phyloP scores from a whole-genome alignment of 2,329 filamentous ascomycete genomes.

The Aspergillus sp. region DNA sequence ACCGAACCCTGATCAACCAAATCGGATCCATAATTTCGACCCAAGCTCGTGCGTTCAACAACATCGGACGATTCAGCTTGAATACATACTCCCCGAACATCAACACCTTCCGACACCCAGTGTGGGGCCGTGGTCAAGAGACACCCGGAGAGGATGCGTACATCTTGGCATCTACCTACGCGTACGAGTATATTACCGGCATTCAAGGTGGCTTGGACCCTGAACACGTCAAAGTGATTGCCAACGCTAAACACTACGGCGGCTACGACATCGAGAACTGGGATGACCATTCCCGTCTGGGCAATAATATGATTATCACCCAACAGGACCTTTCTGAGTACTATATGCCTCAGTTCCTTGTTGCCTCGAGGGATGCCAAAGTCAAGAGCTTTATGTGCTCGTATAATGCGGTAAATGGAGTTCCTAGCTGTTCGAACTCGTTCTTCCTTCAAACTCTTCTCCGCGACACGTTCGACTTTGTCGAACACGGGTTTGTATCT shows the following conservation, averaged over 20 bases:
- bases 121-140: constrained; percentile 57
- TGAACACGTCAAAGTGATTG: constrained; percentile 37
- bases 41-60: constrained; percentile 60
- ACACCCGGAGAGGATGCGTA: constrained; percentile 54
- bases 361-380: constrained; percentile 53
- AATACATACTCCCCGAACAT: constrained; percentile 54
- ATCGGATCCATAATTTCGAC: constrained; percentile 50
- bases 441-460: constrained; percentile 59
- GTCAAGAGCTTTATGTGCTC: constrained; percentile 57
- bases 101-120: constrained; percentile 57
- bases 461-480: constrained; percentile 60
- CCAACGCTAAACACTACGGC: constrained; percentile 55
- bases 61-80: constrained; percentile 43
- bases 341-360: constrained; percentile 60
- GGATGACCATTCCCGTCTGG: constrained; percentile 37
- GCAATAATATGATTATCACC: constrained; percentile 50
- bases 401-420: constrained; percentile 60
- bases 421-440: constrained; percentile 56
- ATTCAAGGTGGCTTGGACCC: constrained; percentile 44
- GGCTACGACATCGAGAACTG: constrained; percentile 52
- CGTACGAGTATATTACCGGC: constrained; percentile 48
- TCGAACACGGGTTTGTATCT: constrained; percentile 54
- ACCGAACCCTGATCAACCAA: constrained; percentile 53
- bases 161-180: constrained; percentile 44
- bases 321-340: constrained; percentile 62